Conservation (phyloP, 345 rosid genomes). For the Anastatica hierochuntica region DNA sequence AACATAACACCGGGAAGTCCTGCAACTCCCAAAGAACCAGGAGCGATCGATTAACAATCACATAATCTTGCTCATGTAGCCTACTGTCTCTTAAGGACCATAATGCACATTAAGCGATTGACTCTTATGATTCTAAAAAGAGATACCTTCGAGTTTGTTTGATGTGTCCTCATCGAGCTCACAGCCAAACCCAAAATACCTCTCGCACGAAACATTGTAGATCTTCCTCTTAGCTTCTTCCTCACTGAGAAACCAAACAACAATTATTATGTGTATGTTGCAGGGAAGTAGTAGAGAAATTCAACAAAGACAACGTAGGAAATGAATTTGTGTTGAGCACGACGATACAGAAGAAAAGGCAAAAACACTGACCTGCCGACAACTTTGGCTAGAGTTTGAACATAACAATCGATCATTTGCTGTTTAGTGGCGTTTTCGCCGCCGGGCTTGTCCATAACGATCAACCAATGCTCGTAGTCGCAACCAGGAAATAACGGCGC, state of each 20-base stretch:
- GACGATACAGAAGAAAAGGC: too few species aligned
- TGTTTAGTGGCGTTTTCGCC: slow-evolving; percentile 72
- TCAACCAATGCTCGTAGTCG: slow-evolving; percentile 64
- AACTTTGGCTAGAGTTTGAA: slow-evolving; percentile 64
- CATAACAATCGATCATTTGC: slow-evolving; percentile 79
- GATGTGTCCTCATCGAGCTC: slow-evolving; percentile 87
- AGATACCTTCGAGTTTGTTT: slow-evolving; percentile 67
- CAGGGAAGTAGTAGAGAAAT: too few species aligned
- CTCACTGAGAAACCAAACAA: slow-evolving; percentile 32
- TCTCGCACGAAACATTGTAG: slow-evolving; percentile 81
- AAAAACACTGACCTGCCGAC: slow-evolving; percentile 30
- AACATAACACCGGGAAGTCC: slow-evolving; percentile 77
- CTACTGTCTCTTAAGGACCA: too few species aligned
- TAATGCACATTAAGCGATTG: too few species aligned
- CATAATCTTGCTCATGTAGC: neutral
- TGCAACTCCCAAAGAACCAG: slow-evolving; percentile 11
- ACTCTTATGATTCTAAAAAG: too few species aligned
- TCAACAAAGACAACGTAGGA: too few species aligned
- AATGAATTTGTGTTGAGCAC: too few species aligned
- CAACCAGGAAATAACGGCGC: slow-evolving; percentile 22
- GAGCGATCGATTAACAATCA: neutral
- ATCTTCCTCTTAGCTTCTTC: slow-evolving; percentile 88
- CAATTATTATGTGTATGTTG: neutral
- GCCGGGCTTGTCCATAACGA: slow-evolving; percentile 85
- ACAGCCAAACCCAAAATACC: slow-evolving; percentile 87